These are phyloP conservation scores for Gossypium sturtianum DNA, from an alignment of 345 rosid species.

Conservation along the genomic window DNA sequence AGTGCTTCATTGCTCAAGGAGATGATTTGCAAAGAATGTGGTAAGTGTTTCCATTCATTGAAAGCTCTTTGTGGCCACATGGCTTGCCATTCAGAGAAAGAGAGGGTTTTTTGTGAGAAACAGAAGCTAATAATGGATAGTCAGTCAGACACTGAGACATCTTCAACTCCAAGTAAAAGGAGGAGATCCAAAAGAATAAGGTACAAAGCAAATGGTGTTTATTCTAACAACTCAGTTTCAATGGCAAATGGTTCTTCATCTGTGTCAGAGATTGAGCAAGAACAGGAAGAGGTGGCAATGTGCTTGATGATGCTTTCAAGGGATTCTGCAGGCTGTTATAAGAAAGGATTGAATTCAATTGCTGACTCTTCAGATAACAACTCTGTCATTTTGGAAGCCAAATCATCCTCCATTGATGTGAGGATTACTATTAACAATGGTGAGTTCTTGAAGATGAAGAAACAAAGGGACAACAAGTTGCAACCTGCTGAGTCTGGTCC, in stretches of 20 bases:
- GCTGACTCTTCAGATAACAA: constrained; percentile 72
- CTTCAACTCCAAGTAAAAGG: constrained; percentile 21
- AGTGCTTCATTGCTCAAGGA: not conserved
- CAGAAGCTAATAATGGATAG: not conserved
- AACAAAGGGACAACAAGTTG: constrained; percentile 24
- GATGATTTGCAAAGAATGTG: not conserved
- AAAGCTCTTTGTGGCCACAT: not conserved
- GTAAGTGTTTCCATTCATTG: not conserved
- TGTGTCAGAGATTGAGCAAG: constrained; percentile 65
- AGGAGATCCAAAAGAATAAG: constrained; percentile 62
- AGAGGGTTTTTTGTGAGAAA: not conserved
- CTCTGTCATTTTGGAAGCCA: constrained; percentile 60
- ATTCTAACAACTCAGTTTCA: constrained; percentile 28
- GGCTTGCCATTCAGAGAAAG: not conserved
- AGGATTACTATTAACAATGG: constrained; percentile 29
- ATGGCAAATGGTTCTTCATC: constrained; percentile 37
- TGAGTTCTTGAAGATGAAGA: constrained; percentile 30
- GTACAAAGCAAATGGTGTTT: constrained; percentile 29
- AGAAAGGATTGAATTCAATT: constrained; percentile 43
- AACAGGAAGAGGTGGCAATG: constrained; percentile 75
- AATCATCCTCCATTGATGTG: constrained; percentile 48
- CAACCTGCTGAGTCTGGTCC: constrained; percentile 24
- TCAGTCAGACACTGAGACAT: not conserved
- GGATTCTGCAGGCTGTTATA: constrained; percentile 41
- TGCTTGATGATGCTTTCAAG: constrained; percentile 82